Conservation (phyloP, 208 protist species). For the Kentomonas sorsogonicus region DNA sequence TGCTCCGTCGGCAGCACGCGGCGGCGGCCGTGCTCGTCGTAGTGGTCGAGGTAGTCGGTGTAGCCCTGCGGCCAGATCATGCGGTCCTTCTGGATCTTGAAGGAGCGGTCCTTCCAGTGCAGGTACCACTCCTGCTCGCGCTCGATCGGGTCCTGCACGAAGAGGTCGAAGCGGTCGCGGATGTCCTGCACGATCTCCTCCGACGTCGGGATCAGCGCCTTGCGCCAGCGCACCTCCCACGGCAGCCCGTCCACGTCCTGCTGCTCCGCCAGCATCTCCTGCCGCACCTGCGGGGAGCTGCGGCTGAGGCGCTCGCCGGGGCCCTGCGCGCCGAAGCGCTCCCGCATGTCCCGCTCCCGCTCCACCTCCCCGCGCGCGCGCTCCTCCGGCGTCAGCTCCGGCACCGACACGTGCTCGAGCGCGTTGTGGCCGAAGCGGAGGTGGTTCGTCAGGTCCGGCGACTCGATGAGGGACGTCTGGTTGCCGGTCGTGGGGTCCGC, state of each 20-base stretch:
- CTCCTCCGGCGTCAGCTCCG: conserved; percentile 42
- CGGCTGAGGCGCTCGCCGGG: conserved; percentile 76
- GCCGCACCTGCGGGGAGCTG: conserved; percentile 59
- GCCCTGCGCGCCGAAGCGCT: conserved; percentile 62
- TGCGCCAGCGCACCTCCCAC: conserved; percentile 85
- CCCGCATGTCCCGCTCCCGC: conserved; percentile 71
- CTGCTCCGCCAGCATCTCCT: conserved; percentile 82
- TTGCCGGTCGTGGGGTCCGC: conserved; percentile 51
- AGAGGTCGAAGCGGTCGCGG: conserved; percentile 85
- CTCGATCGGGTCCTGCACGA: conserved; percentile 85
- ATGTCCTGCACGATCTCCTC: conserved; percentile 88
- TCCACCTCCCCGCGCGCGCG: conserved; percentile 68
- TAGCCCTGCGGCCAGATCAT: conserved; percentile 91
- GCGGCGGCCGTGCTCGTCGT: conserved; percentile 78
- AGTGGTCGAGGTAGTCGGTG: conserved; percentile 89
- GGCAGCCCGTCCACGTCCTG: conserved; percentile 87
- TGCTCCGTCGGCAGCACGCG: conserved; percentile 80
- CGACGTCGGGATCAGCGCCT: conserved; percentile 77
- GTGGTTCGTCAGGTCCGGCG: conserved; percentile 70
- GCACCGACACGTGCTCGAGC: conserved; percentile 68
- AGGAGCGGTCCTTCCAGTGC: conserved; percentile 85
- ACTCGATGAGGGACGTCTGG: conserved; percentile 74
- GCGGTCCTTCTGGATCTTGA: conserved; percentile 85
- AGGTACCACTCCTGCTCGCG: conserved; percentile 88
- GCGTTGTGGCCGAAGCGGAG: conserved; percentile 73